Percentiles rank a stretch among this genome's conserved stretches.
Conservation (phyloP, 257 asterid genomes). For the Solanum bulbocastanum region DNA sequence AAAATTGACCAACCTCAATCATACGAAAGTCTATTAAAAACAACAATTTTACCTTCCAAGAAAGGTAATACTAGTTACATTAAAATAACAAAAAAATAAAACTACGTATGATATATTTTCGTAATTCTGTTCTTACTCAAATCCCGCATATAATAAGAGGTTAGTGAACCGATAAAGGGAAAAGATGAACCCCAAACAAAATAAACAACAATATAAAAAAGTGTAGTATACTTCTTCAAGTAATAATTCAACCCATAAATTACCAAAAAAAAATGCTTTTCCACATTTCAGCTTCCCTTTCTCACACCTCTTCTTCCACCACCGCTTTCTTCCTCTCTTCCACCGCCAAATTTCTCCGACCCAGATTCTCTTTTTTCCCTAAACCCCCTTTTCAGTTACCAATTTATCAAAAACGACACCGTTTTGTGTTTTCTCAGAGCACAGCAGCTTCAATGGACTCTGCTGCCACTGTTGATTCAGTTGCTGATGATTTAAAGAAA, state of each 20-base stretch:
- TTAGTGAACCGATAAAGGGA: too few relatives aligned
- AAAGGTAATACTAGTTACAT: too few relatives aligned
- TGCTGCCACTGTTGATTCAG: conserved; percentile 43
- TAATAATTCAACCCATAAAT: background rate
- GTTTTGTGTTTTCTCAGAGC: conserved; percentile 15
- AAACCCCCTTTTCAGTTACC: background rate
- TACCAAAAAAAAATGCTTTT: conserved; percentile 6
- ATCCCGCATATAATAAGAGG: too few relatives aligned
- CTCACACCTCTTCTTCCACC: conserved; percentile 7
- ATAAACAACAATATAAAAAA: too few relatives aligned
- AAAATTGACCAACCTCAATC: too few relatives aligned
- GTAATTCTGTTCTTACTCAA: too few relatives aligned
- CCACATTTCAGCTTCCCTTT: conserved; percentile 16
- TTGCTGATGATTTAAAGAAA: conserved; percentile 49
- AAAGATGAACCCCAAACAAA: too few relatives aligned
- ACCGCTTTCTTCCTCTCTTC: conserved; percentile 10
- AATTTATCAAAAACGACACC: conserved; percentile 3
- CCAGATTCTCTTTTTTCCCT: conserved; percentile 13
- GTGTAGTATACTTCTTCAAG: background rate
- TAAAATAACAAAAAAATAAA: too few relatives aligned
- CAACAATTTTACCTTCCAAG: too few relatives aligned
- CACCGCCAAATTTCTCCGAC: conserved; percentile 30
- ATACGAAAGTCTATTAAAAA: too few relatives aligned
- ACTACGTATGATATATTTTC: too few relatives aligned
- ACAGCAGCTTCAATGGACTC: conserved; percentile 26